phyloP scores from a whole-genome alignment of 164 flowering plant genomes.

The Hamamelis virginiana region DNA sequence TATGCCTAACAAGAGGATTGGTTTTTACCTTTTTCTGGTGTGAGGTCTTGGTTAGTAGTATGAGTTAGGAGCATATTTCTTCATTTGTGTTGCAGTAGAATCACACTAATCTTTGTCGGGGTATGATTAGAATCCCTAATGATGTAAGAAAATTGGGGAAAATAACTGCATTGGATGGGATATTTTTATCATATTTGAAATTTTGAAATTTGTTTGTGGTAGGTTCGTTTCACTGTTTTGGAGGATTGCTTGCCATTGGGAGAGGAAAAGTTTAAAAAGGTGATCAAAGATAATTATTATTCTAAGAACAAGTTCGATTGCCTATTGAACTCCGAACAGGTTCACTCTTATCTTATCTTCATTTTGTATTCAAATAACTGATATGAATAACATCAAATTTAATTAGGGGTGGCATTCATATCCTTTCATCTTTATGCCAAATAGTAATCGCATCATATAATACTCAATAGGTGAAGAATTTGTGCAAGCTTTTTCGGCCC shows the following conservation, averaged over 20 bases:
- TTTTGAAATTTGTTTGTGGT: too few species aligned
- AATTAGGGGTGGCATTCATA: too few species aligned
- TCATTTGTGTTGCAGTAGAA: too few species aligned
- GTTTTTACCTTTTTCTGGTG: too few species aligned
- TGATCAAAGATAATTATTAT: constrained; percentile 48
- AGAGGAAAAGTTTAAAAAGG: constrained; percentile 51
- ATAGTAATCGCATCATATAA: not conserved
- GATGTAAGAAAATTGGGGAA: too few species aligned
- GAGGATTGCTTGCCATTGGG: constrained; percentile 56
- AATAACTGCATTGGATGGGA: too few species aligned
- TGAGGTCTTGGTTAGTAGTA: too few species aligned
- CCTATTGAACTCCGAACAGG: constrained; percentile 49
- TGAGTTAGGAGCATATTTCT: too few species aligned
- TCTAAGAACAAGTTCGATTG: constrained; percentile 43
- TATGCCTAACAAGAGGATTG: too few species aligned
- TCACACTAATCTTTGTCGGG: too few species aligned
- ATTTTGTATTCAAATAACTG: not conserved
- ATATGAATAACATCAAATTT: not conserved
- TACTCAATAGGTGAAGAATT: constrained; percentile 42
- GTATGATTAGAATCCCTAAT: too few species aligned
- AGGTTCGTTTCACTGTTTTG: constrained; percentile 51
- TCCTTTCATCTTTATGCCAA: not conserved
- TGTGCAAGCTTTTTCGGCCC: constrained; percentile 47
- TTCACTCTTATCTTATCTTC: constrained; percentile 8
- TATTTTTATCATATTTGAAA: too few species aligned